Percentiles rank a stretch among this genome's conserved stretches.
phyloP scores from a whole-genome alignment of 768 basidiomycete species.

The Kwoniella shandongensis region DNA sequence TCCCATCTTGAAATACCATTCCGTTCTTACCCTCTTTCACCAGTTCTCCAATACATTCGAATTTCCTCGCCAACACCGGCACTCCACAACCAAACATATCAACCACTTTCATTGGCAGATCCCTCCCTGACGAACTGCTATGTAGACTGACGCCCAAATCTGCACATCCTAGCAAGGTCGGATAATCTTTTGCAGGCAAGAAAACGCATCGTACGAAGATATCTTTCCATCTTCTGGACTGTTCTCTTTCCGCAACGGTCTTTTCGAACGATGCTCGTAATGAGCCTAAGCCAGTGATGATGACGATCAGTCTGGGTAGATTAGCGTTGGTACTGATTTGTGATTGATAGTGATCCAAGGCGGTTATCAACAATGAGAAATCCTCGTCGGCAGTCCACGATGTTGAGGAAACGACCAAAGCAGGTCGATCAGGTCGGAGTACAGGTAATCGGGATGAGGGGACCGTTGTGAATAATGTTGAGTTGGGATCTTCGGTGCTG shows the following conservation, averaged over 20 bases:
- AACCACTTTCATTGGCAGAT: conserved; percentile 98
- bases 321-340: conserved; percentile 50
- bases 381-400: conserved; percentile 99
- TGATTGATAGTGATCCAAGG: conserved; percentile 71
- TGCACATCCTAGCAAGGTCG: conserved; percentile 79
- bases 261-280: conserved; percentile 71
- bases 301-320: conserved; percentile 74
- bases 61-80: conserved; percentile 86
- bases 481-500: conserved; percentile 49
- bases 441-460: conserved; percentile 58
- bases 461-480: conserved; percentile 62
- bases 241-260: conserved; percentile 63
- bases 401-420: conserved; percentile 84
- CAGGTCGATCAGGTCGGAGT: conserved; percentile 73
- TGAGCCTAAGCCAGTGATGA: conserved; percentile 90
- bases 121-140: conserved; percentile 81
- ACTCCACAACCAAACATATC: conserved; percentile 98
- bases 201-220: conserved; percentile 61
- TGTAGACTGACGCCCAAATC: conserved; percentile 91
- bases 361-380: conserved; percentile 76
- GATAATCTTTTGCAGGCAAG: conserved; percentile 89
- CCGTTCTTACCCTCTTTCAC: conserved; percentile 84
- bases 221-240: conserved; percentile 59
- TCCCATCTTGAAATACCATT: conserved; percentile 67
- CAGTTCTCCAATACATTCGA: conserved; percentile 79